phyloP scores from a whole-genome alignment of 352 stramenopile species.

The Pythium phragmitis region DNA sequence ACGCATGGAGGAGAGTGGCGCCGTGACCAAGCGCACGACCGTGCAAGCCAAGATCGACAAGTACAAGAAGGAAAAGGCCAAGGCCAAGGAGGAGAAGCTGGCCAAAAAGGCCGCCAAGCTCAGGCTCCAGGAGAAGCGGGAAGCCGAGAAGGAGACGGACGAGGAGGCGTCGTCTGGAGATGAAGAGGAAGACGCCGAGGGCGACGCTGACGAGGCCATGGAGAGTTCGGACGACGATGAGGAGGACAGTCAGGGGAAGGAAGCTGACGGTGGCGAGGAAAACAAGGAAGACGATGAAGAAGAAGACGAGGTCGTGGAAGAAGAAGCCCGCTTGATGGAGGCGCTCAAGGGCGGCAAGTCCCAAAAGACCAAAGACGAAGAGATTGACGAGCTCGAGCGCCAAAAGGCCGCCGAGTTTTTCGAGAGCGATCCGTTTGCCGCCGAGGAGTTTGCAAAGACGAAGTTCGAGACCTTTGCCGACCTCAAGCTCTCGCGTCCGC shows the following conservation, averaged over 20 bases:
- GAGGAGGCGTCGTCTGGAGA: conserved; percentile 21
- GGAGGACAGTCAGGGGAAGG: conserved; percentile 31
- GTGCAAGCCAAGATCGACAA: conserved; percentile 89
- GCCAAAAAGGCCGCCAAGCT: conserved; percentile 52
- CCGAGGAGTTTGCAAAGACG: conserved; percentile 74
- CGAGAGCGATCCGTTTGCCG: conserved; percentile 73
- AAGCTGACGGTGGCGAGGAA: conserved; percentile 27
- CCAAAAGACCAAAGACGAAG: conserved; percentile 50
- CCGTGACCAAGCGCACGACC: conserved; percentile 71
- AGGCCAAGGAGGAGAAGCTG: conserved; percentile 53
- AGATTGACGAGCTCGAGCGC: conserved; percentile 73
- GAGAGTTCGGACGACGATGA: conserved; percentile 41
- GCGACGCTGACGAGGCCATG: conserved; percentile 34
- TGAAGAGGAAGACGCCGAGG: conserved; percentile 22
- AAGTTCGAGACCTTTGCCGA: conserved; percentile 94
- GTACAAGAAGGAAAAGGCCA: conserved; percentile 68
- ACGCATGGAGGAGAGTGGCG: conserved; percentile 55
- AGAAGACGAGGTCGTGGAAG: conserved; percentile 65
- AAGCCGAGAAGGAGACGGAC: conserved; percentile 23
- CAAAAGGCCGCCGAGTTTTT: conserved; percentile 85
- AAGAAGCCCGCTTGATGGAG: conserved; percentile 69
- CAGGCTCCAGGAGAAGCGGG: conserved; percentile 39
- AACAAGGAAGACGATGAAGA: conserved; percentile 50
- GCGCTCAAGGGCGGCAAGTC: conserved; percentile 64
- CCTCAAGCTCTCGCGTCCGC: conserved; percentile 95